These are phyloP conservation scores for Mimosa bimucronata DNA, from an alignment of 306 rosid genomes.

Conservation along the genomic window DNA sequence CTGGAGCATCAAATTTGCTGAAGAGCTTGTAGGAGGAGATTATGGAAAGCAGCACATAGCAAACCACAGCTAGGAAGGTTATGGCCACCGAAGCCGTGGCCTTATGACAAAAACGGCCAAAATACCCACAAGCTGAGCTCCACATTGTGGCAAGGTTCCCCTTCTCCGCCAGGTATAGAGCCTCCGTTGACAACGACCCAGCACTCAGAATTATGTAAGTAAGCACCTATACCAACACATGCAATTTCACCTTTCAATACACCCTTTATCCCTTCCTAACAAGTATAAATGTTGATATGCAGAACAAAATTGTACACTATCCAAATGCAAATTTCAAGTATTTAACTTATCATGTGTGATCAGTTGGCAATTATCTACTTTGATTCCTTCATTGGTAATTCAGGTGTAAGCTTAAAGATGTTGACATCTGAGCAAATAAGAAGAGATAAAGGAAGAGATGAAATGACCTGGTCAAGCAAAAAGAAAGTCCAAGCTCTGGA, in stretches of 20 bases:
- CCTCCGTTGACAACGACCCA: constrained; percentile 74
- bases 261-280: neutral
- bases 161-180: constrained; percentile 69
- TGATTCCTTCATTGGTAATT: neutral
- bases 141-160: constrained; percentile 63
- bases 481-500: constrained; percentile 86
- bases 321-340: neutral
- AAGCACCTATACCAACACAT: constrained; percentile 42
- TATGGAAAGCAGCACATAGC: constrained; percentile 66
- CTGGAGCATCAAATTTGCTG: constrained; percentile 67
- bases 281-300: neutral
- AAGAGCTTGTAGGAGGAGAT: constrained; percentile 85
- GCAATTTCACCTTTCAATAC: neutral
- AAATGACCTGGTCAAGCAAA: constrained; percentile 79
- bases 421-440: too few relatives aligned
- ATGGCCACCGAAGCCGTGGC: constrained; percentile 57
- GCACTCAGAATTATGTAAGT: constrained; percentile 74
- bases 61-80: constrained; percentile 60
- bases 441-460: neutral
- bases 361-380: neutral
- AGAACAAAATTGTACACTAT: neutral
- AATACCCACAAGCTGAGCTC: constrained; percentile 74
- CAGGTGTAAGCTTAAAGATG: neutral
- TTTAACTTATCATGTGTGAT: neutral
- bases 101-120: constrained; percentile 67